phyloP scores from a whole-genome alignment of 2,329 filamentous ascomycete species.

The Dothistroma septosporum region DNA sequence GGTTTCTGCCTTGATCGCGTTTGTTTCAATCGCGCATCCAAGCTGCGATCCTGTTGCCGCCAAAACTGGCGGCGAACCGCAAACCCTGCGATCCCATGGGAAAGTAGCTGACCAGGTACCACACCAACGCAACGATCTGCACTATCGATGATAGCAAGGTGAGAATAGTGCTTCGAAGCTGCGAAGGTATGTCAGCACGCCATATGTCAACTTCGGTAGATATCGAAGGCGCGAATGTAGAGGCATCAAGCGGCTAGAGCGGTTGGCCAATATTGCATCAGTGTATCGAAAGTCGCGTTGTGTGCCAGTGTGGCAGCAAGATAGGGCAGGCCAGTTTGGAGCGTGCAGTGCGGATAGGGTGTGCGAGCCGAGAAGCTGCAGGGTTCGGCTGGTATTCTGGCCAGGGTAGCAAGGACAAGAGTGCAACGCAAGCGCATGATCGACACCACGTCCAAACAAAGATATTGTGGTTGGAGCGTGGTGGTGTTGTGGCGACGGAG shows the following conservation, averaged over 20 bases:
- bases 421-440: conserved; percentile 21
- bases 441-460: conserved; percentile 23
- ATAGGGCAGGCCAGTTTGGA: conserved; percentile 16
- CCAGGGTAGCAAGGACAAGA: conserved; percentile 15
- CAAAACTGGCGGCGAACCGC: conserved; percentile 80
- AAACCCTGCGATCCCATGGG: conserved; percentile 91
- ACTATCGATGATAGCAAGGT: conserved; percentile 79
- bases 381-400: conserved; percentile 9
- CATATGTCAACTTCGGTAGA: conserved; percentile 4
- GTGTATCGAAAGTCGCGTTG: neutral
- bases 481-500: conserved; percentile 16
- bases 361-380: conserved; percentile 8
- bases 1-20: neutral
- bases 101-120: conserved; percentile 97
- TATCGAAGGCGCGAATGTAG: conserved; percentile 2
- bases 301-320: conserved; percentile 9
- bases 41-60: conserved; percentile 73
- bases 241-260: conserved; percentile 11
- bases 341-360: conserved; percentile 12
- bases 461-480: conserved; percentile 20
- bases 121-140: conserved; percentile 77
- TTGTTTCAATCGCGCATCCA: conserved; percentile 72
- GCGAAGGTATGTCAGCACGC: conserved; percentile 32
- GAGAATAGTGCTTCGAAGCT: conserved; percentile 80
- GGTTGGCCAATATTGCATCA: conserved; percentile 3